Evolutionary conservation across 345 rosid species (phyloP).

Genomic region (Eucalyptus marginata): DNA sequence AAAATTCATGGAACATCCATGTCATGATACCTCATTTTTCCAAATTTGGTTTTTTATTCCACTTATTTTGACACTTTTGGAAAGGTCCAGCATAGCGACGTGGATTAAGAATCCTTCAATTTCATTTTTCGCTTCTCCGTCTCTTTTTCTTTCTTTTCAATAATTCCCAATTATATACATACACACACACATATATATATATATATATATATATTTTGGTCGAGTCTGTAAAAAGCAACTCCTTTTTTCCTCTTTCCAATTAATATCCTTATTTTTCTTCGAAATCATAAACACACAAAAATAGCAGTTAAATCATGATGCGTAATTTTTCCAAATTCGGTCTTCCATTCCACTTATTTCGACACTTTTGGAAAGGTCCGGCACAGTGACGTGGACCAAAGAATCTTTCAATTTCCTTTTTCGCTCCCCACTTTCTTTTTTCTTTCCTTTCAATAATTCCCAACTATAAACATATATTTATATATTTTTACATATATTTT

Average conservation of each 20-base stretch:
- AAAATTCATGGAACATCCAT: rapidly evolving
- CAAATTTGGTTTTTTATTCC: background rate
- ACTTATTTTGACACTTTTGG: background rate
- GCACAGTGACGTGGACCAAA: background rate
- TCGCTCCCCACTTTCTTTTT: rapidly evolving
- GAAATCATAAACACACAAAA: background rate
- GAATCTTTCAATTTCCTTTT: background rate
- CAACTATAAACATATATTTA: background rate
- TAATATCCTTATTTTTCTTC: background rate
- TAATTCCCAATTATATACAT: background rate
- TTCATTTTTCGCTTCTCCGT: background rate
- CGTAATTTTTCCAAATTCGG: background rate
- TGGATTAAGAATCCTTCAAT: background rate
- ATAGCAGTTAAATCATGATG: background rate
- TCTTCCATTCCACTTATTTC: background rate
- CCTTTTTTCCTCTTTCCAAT: background rate
- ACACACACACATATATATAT: no score
- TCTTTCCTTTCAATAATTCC: background rate
- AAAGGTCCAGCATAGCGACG: background rate
- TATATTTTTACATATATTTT: rapidly evolving
- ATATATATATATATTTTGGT: background rate
- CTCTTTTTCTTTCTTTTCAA: background rate
- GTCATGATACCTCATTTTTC: rapidly evolving
- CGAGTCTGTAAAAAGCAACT: no score
- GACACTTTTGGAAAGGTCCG: background rate